Percentiles rank a stretch among this genome's conserved stretches.
phyloP scores from a whole-genome alignment of 2,329 filamentous ascomycete genomes.

The Monilinia fructigena region DNA sequence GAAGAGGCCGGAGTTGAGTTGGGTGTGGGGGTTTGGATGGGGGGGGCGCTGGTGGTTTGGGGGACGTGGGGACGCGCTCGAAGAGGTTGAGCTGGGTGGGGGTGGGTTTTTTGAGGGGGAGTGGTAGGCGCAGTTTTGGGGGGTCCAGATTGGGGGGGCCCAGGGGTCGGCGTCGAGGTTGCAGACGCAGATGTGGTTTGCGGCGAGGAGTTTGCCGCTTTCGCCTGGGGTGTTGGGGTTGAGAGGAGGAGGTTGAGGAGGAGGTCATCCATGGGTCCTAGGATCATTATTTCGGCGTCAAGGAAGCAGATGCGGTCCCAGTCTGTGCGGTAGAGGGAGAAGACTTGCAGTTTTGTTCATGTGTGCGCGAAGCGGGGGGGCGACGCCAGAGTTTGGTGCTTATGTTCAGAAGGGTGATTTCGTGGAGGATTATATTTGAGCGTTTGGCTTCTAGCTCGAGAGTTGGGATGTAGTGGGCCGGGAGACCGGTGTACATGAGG shows the following conservation, averaged over 20 bases:
- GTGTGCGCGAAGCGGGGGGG: constrained; percentile 82
- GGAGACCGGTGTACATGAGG: constrained; percentile 55
- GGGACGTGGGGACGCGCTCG: no score
- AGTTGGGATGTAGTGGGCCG: constrained; percentile 46
- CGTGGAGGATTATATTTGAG: not conserved
- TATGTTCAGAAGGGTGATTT: not conserved
- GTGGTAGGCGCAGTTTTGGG: constrained; percentile 55
- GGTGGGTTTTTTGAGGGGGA: no score
- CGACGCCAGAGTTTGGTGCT: constrained; percentile 44
- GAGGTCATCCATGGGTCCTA: constrained; percentile 82
- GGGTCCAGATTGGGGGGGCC: constrained; percentile 60
- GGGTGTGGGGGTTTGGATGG: no score
- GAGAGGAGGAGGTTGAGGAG: constrained; percentile 67
- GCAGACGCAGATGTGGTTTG: constrained; percentile 78
- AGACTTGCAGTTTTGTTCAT: constrained; percentile 82
- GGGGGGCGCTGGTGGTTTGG: no score
- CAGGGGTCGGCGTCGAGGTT: constrained; percentile 67
- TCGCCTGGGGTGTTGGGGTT: not conserved
- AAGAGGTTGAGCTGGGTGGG: no score
- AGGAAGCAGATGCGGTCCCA: constrained; percentile 76
- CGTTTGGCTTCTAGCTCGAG: constrained; percentile 3
- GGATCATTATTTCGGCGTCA: constrained; percentile 81
- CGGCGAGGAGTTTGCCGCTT: constrained; percentile 53
- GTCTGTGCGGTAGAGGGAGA: constrained; percentile 55
- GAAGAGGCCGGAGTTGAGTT: no score